Evolutionary conservation across 2,329 filamentous ascomycete species (phyloP).

Genomic region (Scedosporium apiospermum): DNA sequence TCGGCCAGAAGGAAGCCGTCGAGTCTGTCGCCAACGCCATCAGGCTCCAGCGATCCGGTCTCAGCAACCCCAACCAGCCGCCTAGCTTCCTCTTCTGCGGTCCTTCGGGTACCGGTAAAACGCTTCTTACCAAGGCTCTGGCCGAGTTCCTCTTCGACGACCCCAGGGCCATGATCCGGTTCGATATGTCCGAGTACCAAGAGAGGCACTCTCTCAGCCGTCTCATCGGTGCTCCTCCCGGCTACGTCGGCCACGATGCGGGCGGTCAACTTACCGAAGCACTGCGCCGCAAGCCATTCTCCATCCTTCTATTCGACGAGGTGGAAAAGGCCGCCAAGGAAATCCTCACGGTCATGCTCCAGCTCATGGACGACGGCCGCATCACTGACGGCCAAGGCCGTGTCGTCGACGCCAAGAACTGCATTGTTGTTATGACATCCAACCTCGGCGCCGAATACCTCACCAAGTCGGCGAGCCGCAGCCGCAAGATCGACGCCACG

Average conservation of each 20-base stretch:
- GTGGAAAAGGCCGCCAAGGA: slow-evolving; percentile 99
- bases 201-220: slow-evolving; percentile 90
- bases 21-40: slow-evolving; percentile 92
- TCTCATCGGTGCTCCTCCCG: slow-evolving; percentile 96
- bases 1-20: slow-evolving; percentile 92
- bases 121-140: slow-evolving; percentile 88
- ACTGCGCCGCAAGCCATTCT: slow-evolving; percentile 89
- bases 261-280: slow-evolving; percentile 94
- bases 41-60: slow-evolving; percentile 84
- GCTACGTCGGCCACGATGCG: slow-evolving; percentile 93
- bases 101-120: slow-evolving; percentile 97
- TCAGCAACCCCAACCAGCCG: slow-evolving; percentile 91
- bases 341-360: slow-evolving; percentile 89
- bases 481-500: slow-evolving; percentile 76
- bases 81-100: slow-evolving; percentile 98
- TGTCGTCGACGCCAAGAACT: slow-evolving; percentile 91
- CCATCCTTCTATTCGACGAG: slow-evolving; percentile 94
- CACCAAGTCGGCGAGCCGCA: slow-evolving; percentile 64
- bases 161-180: slow-evolving; percentile 92
- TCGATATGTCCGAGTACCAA: slow-evolving; percentile 99
- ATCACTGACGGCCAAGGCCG: slow-evolving; percentile 97
- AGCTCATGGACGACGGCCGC: slow-evolving; percentile 97
- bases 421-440: slow-evolving; percentile 98
- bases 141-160: slow-evolving; percentile 98
- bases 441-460: slow-evolving; percentile 94